Conservation (phyloP, 352 stramenopile genomes). For the Peronospora tabacina region DNA sequence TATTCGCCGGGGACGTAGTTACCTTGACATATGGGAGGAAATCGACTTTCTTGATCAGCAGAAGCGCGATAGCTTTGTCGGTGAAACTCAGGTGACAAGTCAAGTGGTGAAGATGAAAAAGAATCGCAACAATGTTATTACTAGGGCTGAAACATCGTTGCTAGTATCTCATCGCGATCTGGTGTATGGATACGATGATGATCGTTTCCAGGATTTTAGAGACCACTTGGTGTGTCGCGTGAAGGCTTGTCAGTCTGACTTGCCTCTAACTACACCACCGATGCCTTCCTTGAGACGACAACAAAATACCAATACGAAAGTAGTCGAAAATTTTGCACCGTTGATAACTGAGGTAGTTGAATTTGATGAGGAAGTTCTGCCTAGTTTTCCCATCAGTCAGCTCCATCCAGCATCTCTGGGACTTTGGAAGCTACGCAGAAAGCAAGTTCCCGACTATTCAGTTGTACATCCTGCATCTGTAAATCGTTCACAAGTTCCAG, state of each 20-base stretch:
- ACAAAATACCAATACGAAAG: constrained; percentile 7
- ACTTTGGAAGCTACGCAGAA: constrained; percentile 53
- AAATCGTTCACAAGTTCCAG: constrained; percentile 18
- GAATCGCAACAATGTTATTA: constrained; percentile 22
- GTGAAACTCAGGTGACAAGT: constrained; percentile 19
- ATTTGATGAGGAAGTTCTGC: constrained; percentile 33
- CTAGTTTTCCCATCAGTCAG: constrained; percentile 27
- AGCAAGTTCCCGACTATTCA: constrained; percentile 32
- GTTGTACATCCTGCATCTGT: constrained; percentile 43
- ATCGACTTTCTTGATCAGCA: constrained; percentile 43
- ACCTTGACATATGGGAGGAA: constrained; percentile 76
- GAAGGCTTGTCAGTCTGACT: constrained; percentile 14
- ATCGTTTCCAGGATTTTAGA: constrained; percentile 51
- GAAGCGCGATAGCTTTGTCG: constrained; percentile 27
- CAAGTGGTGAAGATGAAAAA: constrained; percentile 22
- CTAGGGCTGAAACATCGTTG: constrained; percentile 17
- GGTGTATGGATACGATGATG: constrained; percentile 73
- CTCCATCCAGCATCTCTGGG: constrained; percentile 58
- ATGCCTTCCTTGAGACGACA: constrained; percentile 17
- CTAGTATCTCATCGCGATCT: constrained; percentile 44
- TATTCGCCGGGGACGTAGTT: constrained; percentile 50
- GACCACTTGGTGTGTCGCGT: constrained; percentile 31
- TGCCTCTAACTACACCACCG: constrained; percentile 7
- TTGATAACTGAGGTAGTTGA: constrained; percentile 14
- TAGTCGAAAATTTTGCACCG: constrained; percentile 13